Percentiles rank a stretch among this genome's conserved stretches.
phyloP scores from a whole-genome alignment of 345 rosid genomes.

The Linum tenue region DNA sequence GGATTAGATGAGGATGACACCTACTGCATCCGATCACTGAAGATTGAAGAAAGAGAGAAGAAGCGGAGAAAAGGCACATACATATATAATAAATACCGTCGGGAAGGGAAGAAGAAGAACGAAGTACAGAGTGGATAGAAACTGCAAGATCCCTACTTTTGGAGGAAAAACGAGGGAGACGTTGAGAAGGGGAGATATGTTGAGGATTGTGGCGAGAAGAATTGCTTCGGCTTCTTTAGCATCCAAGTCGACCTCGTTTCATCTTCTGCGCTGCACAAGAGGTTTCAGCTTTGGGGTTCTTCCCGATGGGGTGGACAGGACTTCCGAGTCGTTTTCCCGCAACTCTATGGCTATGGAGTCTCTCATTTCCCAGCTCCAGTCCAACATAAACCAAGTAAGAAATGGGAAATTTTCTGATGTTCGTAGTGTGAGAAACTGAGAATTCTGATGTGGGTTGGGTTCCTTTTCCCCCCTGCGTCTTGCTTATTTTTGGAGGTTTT shows the following conservation, averaged over 20 bases:
- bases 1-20: too few relatives aligned
- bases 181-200: conserved; percentile 22
- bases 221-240: conserved; percentile 26
- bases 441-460: too few relatives aligned
- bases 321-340: conserved; percentile 40
- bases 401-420: background rate
- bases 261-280: conserved; percentile 18
- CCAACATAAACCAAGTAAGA: conserved; percentile 55
- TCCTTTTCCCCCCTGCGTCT: background rate
- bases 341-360: conserved; percentile 65
- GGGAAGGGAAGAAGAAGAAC: background rate
- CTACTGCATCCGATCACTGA: background rate
- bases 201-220: conserved; percentile 37
- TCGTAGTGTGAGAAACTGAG: background rate
- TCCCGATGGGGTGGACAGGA: conserved; percentile 58
- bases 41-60: background rate
- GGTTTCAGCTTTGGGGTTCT: conserved; percentile 48
- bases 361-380: conserved; percentile 57
- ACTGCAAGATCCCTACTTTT: too few relatives aligned
- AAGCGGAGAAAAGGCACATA: too few relatives aligned
- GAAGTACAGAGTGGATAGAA: too few relatives aligned
- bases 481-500: conserved; percentile 40
- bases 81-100: too few relatives aligned
- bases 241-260: conserved; percentile 20
- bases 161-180: background rate